phyloP scores from a whole-genome alignment of 768 basidiomycete species.

The Hypsizygus marmoreus region DNA sequence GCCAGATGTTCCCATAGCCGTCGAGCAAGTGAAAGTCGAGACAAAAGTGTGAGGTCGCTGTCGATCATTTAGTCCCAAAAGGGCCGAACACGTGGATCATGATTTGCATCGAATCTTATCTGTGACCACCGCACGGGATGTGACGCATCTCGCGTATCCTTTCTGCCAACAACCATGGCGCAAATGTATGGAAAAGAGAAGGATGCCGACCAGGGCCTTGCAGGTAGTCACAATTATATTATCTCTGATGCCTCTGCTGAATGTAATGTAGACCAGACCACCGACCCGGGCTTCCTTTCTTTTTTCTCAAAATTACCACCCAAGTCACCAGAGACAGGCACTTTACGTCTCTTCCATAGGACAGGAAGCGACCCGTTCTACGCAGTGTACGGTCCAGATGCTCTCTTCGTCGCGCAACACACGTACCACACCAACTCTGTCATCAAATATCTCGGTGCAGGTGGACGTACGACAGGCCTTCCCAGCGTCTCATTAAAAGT shows the following conservation, averaged over 20 bases:
- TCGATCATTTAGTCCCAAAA: too few species aligned
- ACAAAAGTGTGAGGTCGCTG: too few species aligned
- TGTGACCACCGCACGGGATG: conserved; percentile 20
- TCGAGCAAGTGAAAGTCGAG: too few species aligned
- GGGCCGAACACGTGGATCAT: neutral
- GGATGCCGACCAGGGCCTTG: conserved; percentile 38
- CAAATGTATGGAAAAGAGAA: conserved; percentile 71
- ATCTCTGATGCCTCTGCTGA: neutral
- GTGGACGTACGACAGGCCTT: conserved; percentile 58
- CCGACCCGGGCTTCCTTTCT: conserved; percentile 78
- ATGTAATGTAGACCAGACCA: conserved; percentile 61
- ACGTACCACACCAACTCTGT: conserved; percentile 89
- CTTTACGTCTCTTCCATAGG: conserved; percentile 86
- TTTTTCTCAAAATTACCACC: conserved; percentile 64
- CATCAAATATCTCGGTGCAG: conserved; percentile 83
- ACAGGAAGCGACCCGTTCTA: conserved; percentile 66
- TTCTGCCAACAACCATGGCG: conserved; percentile 37
- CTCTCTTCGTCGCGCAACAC: conserved; percentile 81
- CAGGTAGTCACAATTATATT: conserved; percentile 9
- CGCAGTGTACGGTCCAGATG: conserved; percentile 87
- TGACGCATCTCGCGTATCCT: conserved; percentile 13
- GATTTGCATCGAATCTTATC: neutral
- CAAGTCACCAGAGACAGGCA: conserved; percentile 77
- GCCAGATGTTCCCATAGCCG: too few species aligned
- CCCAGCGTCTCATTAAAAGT: conserved; percentile 78